Base-by-base conservation (phyloP, 345 rosid genomes). In the Brassica carinata region DNA sequence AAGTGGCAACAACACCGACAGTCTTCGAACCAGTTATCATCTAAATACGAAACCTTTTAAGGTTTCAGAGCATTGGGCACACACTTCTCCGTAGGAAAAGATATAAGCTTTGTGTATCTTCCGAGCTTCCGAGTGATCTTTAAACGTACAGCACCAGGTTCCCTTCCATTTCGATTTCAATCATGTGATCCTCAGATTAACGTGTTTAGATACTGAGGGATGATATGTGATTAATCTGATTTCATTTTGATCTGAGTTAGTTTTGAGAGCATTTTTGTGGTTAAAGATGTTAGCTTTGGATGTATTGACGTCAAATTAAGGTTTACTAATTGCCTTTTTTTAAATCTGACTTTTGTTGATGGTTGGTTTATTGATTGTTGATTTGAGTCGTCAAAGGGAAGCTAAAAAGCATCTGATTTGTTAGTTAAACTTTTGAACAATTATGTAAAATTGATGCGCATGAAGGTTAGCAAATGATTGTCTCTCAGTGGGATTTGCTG, bases 91-190 rank as follows among this genome's bases (percentile, higher is more conserved):
- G 69, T 61, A 1, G 57, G 33, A 23, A 33, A 71, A 72, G 43
- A 23, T 2, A 15, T 19, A 6, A 71, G 58, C 43, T 64, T 78
- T 78, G 19, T 33, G 59, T 6, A 19, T 64, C 76, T 64, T 26
- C 15, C 71, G 30, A 40, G 8, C 70, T 67, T 27, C 48, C 45
- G 19, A 51, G 55, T 64, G 19, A 71, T 71, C 64, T 5, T 23
- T 33, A 69, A 62, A 71, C 57, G 53, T 70, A 11, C 10, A 62
- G 0, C 70, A 30, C 55, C 81, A 78, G 81, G 81, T 78, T 71
- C 23, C 23, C 17, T 71, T 34, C 59, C 40, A n/a, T 53, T 71
- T 53, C 33, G 17, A 34, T 64, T 64, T 64, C 6, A 40, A 8
- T 48, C 23, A 8, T 10, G 2, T 62, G 1, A 3, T 31, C 63